A percentile compares a stretch with the other conserved stretches of the same genome.
phyloP scores from a whole-genome alignment of 345 rosid genomes.

The Populus davidiana region DNA sequence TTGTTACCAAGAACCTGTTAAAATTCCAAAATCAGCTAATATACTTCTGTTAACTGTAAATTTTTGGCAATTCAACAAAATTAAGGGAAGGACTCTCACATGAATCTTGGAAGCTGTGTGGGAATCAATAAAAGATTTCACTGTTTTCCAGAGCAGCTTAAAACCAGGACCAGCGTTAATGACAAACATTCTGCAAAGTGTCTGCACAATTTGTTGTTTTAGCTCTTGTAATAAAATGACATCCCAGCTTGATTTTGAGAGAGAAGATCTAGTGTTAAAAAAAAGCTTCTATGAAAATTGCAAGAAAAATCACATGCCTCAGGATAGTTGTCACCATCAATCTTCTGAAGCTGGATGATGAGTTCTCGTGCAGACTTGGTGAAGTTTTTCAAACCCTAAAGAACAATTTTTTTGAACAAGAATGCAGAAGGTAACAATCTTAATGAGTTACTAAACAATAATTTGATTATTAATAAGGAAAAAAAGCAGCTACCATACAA shows the following conservation, averaged over 20 bases:
- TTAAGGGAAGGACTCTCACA: constrained; percentile 10
- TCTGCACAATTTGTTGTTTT: constrained; percentile 13
- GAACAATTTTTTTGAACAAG: not conserved
- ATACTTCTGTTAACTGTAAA: not conserved
- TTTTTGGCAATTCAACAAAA: not conserved
- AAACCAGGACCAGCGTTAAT: constrained; percentile 33
- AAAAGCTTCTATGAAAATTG: not conserved
- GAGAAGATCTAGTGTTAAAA: not conserved
- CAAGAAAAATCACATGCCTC: constrained; percentile 17
- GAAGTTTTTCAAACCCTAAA: constrained; percentile 25
- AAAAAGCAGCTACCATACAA: constrained; percentile 17
- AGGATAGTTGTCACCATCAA: constrained; percentile 33
- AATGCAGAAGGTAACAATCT: not conserved
- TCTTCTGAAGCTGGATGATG: constrained; percentile 27
- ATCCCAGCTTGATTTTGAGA: not conserved
- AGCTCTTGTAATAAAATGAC: not conserved
- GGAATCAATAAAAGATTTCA: constrained; percentile 33
- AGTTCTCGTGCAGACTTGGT: constrained; percentile 29
- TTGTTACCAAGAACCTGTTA: constrained; percentile 30
- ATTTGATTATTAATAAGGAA: too few relatives aligned
- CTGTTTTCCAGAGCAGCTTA: constrained; percentile 28
- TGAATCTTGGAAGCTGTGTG: constrained; percentile 34
- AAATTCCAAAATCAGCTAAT: not conserved
- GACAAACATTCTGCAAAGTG: constrained; percentile 27
- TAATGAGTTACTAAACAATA: not conserved